Percentiles rank a stretch among this genome's conserved stretches.
Conservation (phyloP, 768 basidiomycete species). For the Jaapia argillacea region DNA sequence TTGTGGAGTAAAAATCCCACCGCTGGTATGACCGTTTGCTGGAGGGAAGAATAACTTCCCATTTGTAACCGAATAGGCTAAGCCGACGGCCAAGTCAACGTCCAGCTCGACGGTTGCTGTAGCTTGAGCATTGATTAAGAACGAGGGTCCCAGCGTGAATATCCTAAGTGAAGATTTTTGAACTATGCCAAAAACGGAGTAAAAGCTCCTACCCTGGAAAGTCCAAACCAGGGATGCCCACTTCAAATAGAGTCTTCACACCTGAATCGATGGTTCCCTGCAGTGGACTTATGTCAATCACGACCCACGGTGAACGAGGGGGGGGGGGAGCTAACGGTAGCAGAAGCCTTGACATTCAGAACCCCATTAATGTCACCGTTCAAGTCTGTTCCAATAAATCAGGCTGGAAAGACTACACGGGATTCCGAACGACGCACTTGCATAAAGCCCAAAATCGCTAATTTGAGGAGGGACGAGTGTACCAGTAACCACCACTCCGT, state of each 20-base stretch:
- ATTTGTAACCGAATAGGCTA: slow-evolving; percentile 32
- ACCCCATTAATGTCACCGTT: slow-evolving; percentile 29
- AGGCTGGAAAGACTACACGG: background rate
- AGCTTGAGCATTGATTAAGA: slow-evolving; percentile 27
- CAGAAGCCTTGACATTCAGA: slow-evolving; percentile 25
- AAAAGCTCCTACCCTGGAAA: slow-evolving; percentile 32
- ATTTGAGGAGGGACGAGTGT: slow-evolving; percentile 35
- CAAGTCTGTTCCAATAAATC: slow-evolving; percentile 22
- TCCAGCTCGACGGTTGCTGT: slow-evolving; percentile 22
- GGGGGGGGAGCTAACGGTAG: slow-evolving; percentile 20
- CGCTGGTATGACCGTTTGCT: slow-evolving; percentile 7
- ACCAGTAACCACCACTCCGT: slow-evolving; percentile 33
- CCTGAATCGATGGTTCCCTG: slow-evolving; percentile 33
- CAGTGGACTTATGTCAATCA: no score
- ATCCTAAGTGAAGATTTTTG: slow-evolving; percentile 20
- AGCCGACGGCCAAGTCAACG: slow-evolving; percentile 29
- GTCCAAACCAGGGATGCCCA: slow-evolving; percentile 37
- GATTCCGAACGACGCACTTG: slow-evolving; percentile 21
- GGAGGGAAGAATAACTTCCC: slow-evolving; percentile 36
- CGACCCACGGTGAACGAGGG: background rate
- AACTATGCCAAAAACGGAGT: background rate
- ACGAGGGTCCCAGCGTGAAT: slow-evolving; percentile 36
- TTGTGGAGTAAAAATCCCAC: slow-evolving; percentile 21
- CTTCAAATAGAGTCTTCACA: slow-evolving; percentile 26
- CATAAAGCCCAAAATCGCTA: slow-evolving; percentile 22